Base-by-base conservation (phyloP, 257 asterid genomes). In the Capsicum baccatum region DNA sequence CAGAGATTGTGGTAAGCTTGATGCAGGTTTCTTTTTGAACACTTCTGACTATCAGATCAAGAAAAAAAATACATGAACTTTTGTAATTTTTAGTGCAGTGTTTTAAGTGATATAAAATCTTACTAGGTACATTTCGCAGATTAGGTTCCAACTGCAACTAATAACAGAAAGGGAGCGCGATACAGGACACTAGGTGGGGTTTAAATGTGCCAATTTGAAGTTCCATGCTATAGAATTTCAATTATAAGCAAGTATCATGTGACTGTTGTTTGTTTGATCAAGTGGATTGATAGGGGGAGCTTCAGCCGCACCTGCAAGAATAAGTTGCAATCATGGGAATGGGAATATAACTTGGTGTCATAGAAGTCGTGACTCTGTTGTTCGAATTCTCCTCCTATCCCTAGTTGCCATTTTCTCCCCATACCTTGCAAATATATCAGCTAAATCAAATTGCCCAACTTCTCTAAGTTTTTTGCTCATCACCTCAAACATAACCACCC, bases 1-100 rank as follows among this genome's bases (percentile, higher is more conserved):
- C 99, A 96, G 33, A 96, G 90, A 87, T 89, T 93, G 86, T 96
- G 99, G 86, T 96, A 92, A 64, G 99, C 98, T 89, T 96, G 99
- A 67, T 97, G 91, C 90, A 96, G 98, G 82, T 93, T 91, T 88
- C 99, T 90, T 94, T 94, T 96, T 11, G 97, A 92, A 91, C 99
- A 96, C 88, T 86, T 86, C 88, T 96, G 99, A 85, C 99, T 96
- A 84, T 54, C 60, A 39, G 0, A 56, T 6, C 68, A n/a, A 19
- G 3, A 50, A 48, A 2, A 9, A 26, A 57, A 13, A 52, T 2
- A 21, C 12, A 74, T 4, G n/a, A 50, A 16, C n/a, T 6, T 21
- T 26, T 26, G 33, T 26, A 26, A 26, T 26, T 26, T 26, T 26
- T 26, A 26, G 33, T 26, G 33, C 33, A 26, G 33, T 26, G 33